Evolutionary conservation across 441 rosid species (phyloP), one percentile per base, ranked within the genome.

Genomic region (Pelargonium citronellum): DNA sequence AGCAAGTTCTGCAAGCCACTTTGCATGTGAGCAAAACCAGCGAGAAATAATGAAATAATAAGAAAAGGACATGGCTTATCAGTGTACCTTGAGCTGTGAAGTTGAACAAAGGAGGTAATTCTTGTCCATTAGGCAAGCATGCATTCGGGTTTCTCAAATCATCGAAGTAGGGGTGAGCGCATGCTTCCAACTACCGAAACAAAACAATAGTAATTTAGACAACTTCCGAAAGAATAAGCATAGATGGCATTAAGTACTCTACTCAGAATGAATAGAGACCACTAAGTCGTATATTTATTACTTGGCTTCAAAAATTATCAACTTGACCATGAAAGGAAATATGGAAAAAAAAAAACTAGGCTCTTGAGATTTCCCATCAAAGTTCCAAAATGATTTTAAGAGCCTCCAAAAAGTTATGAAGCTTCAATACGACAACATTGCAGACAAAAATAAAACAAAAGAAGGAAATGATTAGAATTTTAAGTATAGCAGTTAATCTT

Each of bases 91-190:
- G 89, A 44, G 86, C 47, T 72, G 86, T 88, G 64, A 86, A 86
- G 77, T 85, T 85, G 77, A 88, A 85, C 17, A 86, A 73, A 0
- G 89, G 87, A 1, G 88, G 93, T 72, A 86, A 84, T 78, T 80
- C 79, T 9, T 84, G 87, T 39, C 87, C 87, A 71, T 81, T 85
- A 65, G 93, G 93, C 74, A 88, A 71, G 68, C 87, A 79, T 1
- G 86, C 77, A 16, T 80, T 85, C 2, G 78, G 83, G 62, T 88
- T 85, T 24, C 88, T 85, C 67, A 88, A 75, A 79, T 88, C 91
- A 15, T 88, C 89, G 71, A 88, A 88, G 80, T 86, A 88, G 30
- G 93, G 93, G 69, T 88, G 91, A 79, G 81, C 83, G 73, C 86
- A 78, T 20, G 87, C 87, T 72, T 85, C 89, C 19, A 86, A 82